Evolutionary conservation across 495 filamentous ascomycete species (phyloP), one percentile per base, ranked within the genome.

Genomic region (Jackrogersella multiformis): DNA sequence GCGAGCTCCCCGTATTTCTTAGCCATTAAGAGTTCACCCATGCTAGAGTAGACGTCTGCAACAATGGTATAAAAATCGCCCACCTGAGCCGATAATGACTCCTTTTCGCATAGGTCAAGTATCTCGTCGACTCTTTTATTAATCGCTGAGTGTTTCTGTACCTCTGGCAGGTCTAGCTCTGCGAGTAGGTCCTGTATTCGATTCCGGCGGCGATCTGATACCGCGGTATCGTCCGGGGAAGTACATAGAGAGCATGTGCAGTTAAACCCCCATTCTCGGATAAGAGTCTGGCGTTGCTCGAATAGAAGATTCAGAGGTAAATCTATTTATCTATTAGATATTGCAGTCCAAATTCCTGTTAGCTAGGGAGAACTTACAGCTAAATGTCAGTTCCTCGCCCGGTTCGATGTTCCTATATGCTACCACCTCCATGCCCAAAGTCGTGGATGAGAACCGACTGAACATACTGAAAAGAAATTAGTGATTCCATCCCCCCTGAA

Each of bases 211-310:
- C 24, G 56, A 55, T 79, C 77, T 0, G 76, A 78, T 2, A 32
- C 54, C 2, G 66, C 70, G 0, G 68, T 62, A 2, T 62, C 62
- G 5, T 59, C 18, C 1, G 70, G 45, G 0, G 61, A 66, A 1
- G 32, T 20, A 57, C 77, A 79, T n/a, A 79, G 66, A 6, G 62
- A 46, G 55, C 77, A 79, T 8, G 61, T 68, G 62, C 77, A 79
- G 16, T 62, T 66, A 59, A 79, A 79, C 9, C 77, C 77, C 77
- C 77, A 79, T 61, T 70, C 71, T 20, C 67, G 59, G 53, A 78
- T 69, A 4, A 42, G 60, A 4, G 39, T 35, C 44, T 69, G 77
- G 10, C 77, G 70, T 30, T 68, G 55, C 26, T 64, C 28, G 30
- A 65, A 73, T 34, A 68, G 55, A 24, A 78, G 70, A 39, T 71